phyloP scores from a whole-genome alignment of 805 yeast genomes.

The Wickerhamomyces hampshirensis region DNA sequence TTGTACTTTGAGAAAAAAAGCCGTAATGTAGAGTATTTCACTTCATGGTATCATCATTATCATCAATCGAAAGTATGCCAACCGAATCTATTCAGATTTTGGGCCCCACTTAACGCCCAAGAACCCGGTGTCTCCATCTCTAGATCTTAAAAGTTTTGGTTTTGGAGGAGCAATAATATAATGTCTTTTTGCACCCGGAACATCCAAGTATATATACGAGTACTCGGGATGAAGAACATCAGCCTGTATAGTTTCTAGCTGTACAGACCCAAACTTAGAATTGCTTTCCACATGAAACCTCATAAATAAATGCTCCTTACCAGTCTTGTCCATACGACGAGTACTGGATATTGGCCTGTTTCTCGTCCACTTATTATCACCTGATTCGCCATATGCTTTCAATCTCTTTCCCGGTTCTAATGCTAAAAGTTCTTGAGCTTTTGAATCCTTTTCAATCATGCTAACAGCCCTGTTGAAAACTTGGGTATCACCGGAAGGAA shows the following conservation, averaged over 20 bases:
- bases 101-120: constrained; percentile 89
- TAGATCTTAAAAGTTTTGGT: constrained; percentile 33
- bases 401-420: constrained; percentile 47
- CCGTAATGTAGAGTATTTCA: no score
- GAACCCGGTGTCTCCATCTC: constrained; percentile 48
- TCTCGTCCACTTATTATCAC: constrained; percentile 76
- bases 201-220: constrained; percentile 69
- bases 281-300: constrained; percentile 81
- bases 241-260: constrained; percentile 72
- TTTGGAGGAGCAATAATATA: constrained; percentile 65
- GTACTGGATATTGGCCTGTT: constrained; percentile 77
- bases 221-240: constrained; percentile 64
- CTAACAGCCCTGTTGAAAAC: constrained; percentile 84
- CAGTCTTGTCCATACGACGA: constrained; percentile 64
- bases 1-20: no score
- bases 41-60: no score
- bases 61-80: no score
- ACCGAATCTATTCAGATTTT: constrained; percentile 38
- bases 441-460: constrained; percentile 62
- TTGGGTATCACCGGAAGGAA: constrained; percentile 90
- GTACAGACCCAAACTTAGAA: constrained; percentile 60
- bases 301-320: constrained; percentile 78
- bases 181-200: constrained; percentile 62
- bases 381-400: constrained; percentile 77
- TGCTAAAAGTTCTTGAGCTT: constrained; percentile 52